Percentiles rank a stretch among this genome's conserved stretches.
phyloP scores from a whole-genome alignment of 495 filamentous ascomycete species.

The Xylaria venustula region DNA sequence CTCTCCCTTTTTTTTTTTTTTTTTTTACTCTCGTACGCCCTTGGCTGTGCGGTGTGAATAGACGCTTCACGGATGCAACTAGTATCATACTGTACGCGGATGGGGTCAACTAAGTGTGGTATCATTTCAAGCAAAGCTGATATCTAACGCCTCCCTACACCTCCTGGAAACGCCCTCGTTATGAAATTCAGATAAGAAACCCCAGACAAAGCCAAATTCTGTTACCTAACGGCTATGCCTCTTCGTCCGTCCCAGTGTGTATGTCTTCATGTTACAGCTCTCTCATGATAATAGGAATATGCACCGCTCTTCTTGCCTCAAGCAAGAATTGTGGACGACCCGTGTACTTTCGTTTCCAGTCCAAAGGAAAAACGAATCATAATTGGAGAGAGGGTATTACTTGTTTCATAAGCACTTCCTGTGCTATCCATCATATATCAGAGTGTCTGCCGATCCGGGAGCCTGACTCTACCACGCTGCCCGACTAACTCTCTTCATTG shows the following conservation, averaged over 20 bases:
- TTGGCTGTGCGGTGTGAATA: not conserved
- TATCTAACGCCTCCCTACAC: not conserved
- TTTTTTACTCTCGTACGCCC: not conserved
- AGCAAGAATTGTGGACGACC: too few species aligned
- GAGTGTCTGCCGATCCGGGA: not conserved
- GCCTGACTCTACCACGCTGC: conserved; percentile 28
- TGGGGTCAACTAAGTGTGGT: not conserved
- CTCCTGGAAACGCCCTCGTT: not conserved
- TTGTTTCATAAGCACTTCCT: not conserved
- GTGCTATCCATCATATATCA: not conserved
- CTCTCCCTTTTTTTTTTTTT: too few species aligned
- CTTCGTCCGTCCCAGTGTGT: too few species aligned
- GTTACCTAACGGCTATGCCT: too few species aligned
- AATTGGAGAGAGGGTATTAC: not conserved
- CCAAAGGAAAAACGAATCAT: too few species aligned
- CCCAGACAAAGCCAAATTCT: too few species aligned
- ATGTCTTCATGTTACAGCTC: too few species aligned
- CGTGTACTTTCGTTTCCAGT: too few species aligned
- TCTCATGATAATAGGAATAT: too few species aligned
- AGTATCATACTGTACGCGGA: too few species aligned
- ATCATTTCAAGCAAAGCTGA: not conserved
- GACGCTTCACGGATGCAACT: not conserved
- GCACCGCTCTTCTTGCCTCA: too few species aligned
- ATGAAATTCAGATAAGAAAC: not conserved
- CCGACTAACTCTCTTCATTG: conserved; percentile 27